phyloP scores from a whole-genome alignment of 371 early-diverging fungal species.

The Coemansia sp. region DNA sequence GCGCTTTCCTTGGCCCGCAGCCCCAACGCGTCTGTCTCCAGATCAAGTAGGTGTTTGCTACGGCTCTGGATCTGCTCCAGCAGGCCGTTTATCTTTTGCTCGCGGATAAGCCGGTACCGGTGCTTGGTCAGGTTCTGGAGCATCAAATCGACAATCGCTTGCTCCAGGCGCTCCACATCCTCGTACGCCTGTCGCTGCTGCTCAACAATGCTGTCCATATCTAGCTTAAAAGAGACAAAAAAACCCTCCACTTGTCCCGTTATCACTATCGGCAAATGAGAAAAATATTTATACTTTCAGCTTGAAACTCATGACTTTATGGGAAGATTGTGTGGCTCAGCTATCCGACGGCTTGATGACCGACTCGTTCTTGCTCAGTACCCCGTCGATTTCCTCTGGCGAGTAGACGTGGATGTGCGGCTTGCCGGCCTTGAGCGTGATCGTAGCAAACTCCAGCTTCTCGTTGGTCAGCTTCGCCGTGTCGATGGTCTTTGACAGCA shows the following conservation, averaged over 20 bases:
- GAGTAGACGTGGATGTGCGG: conserved; percentile 60
- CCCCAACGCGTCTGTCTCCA: conserved; percentile 78
- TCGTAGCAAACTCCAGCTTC: conserved; percentile 86
- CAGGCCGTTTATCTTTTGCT: conserved; percentile 73
- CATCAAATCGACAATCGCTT: conserved; percentile 81
- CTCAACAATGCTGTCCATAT: conserved; percentile 70
- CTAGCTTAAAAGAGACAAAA: background rate
- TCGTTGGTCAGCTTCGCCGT: conserved; percentile 84
- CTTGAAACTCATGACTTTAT: background rate
- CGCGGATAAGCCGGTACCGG: conserved; percentile 78
- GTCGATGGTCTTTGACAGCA: conserved; percentile 95
- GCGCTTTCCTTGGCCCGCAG: conserved; percentile 75
- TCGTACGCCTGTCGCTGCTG: conserved; percentile 80
- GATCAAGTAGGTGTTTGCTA: conserved; percentile 59
- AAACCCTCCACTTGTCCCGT: background rate
- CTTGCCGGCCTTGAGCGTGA: conserved; percentile 60
- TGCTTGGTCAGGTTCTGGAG: conserved; percentile 59
- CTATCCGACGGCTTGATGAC: conserved; percentile 37
- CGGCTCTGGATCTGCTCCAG: conserved; percentile 71
- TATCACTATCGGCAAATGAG: background rate
- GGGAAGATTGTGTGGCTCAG: conserved; percentile 2
- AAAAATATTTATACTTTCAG: conserved; percentile 1
- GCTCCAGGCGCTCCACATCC: conserved; percentile 89
- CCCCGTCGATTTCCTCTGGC: conserved; percentile 71
- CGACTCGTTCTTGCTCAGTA: conserved; percentile 55